Evolutionary conservation across 257 asterid species (phyloP), one percentile per base, ranked within the genome.

Genomic region (Marsdenia floribunda): DNA sequence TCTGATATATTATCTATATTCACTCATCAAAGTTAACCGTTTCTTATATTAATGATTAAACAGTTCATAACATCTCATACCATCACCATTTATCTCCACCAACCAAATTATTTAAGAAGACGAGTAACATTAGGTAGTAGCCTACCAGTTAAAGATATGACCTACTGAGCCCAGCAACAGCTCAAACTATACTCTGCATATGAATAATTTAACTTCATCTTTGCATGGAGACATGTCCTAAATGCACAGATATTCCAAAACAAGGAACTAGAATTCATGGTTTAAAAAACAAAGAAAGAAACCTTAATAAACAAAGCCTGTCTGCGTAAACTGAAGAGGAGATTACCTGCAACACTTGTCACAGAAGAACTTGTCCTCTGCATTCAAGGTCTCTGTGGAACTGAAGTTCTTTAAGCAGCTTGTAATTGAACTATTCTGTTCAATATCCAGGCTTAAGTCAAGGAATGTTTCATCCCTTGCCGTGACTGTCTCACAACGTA

Each of bases 371-470:
- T 92, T 92, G 84, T 92, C 97, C 79, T 92, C 95, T 0, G 90
- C 97, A 84, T 88, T 90, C 75, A 92, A 80, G 74, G 97, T 93
- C 82, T 93, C 98, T 0, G 98, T 93, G 64, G 98, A 93, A 81
- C 98, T 90, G 77, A 93, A 93, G 73, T 93, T 93, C 86, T 90
- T 90, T 85, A 93, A 86, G 90, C 97, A 93, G 90, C 98, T 90
- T 33, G 97, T 93, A 73, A 93, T 93, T 68, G 98, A 93, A 83
- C 96, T 93, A 86, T 93, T 93, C 75, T 90, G 98, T 82, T 93
- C 98, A 74, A 93, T 90, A 82, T 93, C 98, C 46, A 90, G 91
- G 88, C 97, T 93, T 79, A 93, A 82, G 84, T 93, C 98, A 50
- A 93, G 82, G 79, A 90, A 93, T 14, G 96, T 90, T 77, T 93